Base-by-base conservation (phyloP, 163 green algal species). In the Picocystis sp. region DNA sequence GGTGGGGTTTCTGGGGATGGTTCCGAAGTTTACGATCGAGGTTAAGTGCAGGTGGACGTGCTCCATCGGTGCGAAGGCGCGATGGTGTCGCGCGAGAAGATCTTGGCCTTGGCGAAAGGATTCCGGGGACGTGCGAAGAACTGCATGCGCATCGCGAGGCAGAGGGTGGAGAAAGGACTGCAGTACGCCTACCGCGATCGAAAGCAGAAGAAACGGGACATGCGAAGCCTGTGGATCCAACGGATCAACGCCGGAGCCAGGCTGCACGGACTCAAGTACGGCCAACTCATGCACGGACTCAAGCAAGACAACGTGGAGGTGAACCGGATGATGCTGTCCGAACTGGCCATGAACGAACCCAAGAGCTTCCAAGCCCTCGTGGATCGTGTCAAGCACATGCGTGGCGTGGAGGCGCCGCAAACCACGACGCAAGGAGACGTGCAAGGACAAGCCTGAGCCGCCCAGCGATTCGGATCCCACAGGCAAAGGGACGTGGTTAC, bases 281-380 rank as follows among this genome's bases (percentile, higher is more conserved):
- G 71, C 6, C 55, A 72, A 11, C 76, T 98, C 12, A 90, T 95
- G 11, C 53, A 81, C 52, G 85, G 87, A 1, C 55, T 98, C 44
- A 49, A 74, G n/a, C 15, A 77, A 22, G 60, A 91, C 25, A 98
- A 97, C 69, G 80, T 97, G 17, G 56, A 78, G 22, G 46, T 98
- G 3, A 94, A 98, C 63, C 70, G 87, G 44, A 96, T 96, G 74
- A 78, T 93, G 56, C 68, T 98, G 43, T 79, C 83, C 1, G 86
- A 95, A 52, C 69, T 97, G 45, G 89, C 89, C 3, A 76, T 82
- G 53, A 76, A 81, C 52, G 89, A 98, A 72, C 89, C 89, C 1
- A 80, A 83, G 66, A 88, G 71, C 62, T 98, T 98, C 66, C 85
- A 89, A 64, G 82, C 86, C 0, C 59, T 97, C 2, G 82, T 93